Evolutionary conservation across 257 asterid genomes (phyloP), one percentile per base, ranked within the genome.

Genomic region (Verbena officinalis): DNA sequence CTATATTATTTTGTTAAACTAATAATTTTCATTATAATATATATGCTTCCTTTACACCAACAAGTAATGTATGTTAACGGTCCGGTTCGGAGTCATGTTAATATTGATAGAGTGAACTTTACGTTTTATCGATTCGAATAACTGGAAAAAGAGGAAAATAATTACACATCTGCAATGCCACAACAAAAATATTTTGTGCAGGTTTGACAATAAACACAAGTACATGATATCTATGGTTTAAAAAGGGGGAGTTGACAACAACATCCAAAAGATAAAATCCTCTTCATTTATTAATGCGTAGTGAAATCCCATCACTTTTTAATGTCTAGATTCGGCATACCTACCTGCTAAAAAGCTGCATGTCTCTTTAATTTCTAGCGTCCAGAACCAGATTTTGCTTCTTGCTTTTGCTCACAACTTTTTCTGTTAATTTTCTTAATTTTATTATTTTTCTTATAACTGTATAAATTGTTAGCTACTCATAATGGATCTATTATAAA

Each of bases 361-460:
- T n/a, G 53, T 59, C 27, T 64, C 67, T 39, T 58, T 17, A 72
- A 58, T 66, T 33, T 43, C 65, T 59, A 45, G 73, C 65, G 50
- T n/a, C n/a, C n/a, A n/a, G n/a, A 24, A 17, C 40, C 33, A 2
- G 4, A 51, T 0, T 42, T 24, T 43, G 51, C 54, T 38, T 46
- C n/a, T 59, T n/a, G 7, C 44, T 34, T 19, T 52, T 59, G 3
- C 52, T 27, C 38, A 19, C 36, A 20, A 12, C 36, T 13, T 50
- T 14, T 15, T 22, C 21, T 36, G 38, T 24, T 45, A 17, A 44
- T n/a, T n/a, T n/a, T n/a, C n/a, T n/a, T n/a, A n/a, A n/a, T n/a
- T n/a, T n/a, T n/a, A n/a, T n/a, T n/a, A n/a, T n/a, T n/a, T n/a
- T n/a, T n/a, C n/a, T n/a, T n/a, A n/a, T n/a, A n/a, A n/a, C n/a